Percentiles rank a stretch among this genome's conserved stretches.
Conservation (phyloP, 495 filamentous ascomycete species). For the Tuber borchii region DNA sequence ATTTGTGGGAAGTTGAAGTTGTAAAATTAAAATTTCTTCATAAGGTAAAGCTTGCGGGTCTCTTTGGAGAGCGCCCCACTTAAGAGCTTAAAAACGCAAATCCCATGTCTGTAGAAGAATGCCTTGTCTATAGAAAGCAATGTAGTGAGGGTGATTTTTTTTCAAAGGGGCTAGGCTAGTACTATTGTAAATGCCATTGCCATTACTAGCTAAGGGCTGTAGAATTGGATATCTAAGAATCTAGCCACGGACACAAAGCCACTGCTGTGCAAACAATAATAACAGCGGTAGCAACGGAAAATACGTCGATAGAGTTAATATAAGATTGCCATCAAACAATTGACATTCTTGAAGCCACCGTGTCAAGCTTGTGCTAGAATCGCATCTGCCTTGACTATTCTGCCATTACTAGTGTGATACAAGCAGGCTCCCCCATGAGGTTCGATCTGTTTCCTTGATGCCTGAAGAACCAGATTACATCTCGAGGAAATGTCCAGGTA, state of each 20-base stretch:
- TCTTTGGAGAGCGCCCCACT: background rate
- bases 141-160: background rate
- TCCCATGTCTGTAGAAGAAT: too few relatives aligned
- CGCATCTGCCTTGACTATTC: background rate
- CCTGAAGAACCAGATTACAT: background rate
- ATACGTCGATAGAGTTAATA: background rate
- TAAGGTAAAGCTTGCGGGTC: background rate
- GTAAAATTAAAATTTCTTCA: background rate
- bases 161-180: background rate
- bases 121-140: background rate
- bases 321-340: background rate
- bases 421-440: background rate
- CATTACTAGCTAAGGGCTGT: background rate
- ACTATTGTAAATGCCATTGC: background rate
- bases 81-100: background rate
- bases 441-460: background rate
- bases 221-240: background rate
- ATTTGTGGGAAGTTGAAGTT: background rate
- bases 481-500: background rate
- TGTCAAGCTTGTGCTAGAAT: background rate
- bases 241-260: background rate
- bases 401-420: background rate
- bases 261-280: background rate
- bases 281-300: background rate
- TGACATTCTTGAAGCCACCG: background rate